These are phyloP conservation scores for Striga hermonthica DNA, from an alignment of 305 asterid species.

Conservation along the genomic window DNA sequence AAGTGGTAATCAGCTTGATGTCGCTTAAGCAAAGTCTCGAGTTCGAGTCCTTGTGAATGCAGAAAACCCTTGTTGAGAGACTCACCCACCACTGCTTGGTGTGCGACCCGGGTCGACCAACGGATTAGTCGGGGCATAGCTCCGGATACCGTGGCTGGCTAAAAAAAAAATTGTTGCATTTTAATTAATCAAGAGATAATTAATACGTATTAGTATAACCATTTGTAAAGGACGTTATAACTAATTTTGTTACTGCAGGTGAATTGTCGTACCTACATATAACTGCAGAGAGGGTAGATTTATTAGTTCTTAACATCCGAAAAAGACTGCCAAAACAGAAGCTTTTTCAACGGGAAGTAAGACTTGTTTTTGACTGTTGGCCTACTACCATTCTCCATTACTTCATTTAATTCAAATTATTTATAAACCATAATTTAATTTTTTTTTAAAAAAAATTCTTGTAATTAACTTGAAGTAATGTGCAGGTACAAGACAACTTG, in stretches of 20 bases:
- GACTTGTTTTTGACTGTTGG: slow-evolving; percentile 57
- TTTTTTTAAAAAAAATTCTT: slow-evolving; percentile 13
- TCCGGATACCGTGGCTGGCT: too few species aligned
- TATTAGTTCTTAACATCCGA: slow-evolving; percentile 42
- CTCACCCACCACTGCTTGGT: too few species aligned
- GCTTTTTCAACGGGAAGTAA: slow-evolving; percentile 33
- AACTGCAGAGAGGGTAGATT: slow-evolving; percentile 40
- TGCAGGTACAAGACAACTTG: too few species aligned
- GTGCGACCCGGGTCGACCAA: too few species aligned
- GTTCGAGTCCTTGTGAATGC: too few species aligned
- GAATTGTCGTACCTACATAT: slow-evolving; percentile 45
- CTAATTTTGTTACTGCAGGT: slow-evolving; percentile 34
- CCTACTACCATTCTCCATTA: slow-evolving; percentile 47
- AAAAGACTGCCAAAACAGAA: slow-evolving; percentile 24
- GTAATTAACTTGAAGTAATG: slow-evolving; percentile 17
- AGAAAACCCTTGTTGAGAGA: too few species aligned
- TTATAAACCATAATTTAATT: slow-evolving; percentile 21
- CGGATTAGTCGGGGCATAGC: too few species aligned
- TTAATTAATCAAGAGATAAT: not conserved
- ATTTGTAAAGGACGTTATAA: not conserved
- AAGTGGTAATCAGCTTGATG: too few species aligned
- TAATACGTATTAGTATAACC: not conserved
- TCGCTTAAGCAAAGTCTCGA: too few species aligned
- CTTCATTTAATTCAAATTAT: slow-evolving; percentile 15
- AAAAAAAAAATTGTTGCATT: too few species aligned